Evolutionary conservation across 441 rosid genomes (phyloP), one percentile per base, ranked within the genome.

Genomic region (Corymbia calophylla): DNA sequence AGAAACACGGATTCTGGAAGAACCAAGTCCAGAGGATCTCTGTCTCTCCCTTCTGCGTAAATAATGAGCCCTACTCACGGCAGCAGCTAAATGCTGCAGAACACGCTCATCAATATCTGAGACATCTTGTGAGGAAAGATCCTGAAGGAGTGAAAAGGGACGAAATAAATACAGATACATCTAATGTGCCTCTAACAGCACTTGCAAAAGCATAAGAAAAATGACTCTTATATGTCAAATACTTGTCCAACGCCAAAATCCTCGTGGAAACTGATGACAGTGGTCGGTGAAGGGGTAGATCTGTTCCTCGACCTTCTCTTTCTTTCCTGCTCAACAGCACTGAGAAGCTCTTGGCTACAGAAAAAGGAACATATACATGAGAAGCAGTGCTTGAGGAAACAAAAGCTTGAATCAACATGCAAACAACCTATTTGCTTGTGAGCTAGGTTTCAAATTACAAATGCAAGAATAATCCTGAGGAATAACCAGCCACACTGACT

Each of bases 301-400:
- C 87, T 44, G 89, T 87, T 93, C 82, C 91, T 95, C 49, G 95
- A 92, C 95, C 96, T 93, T 66, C 90, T 87, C 44, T 44, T 86
- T 90, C 97, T 94, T 92, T 95, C 99, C 87, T 87, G 93, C 86
- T 93, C 97, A 70, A 97, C 93, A 90, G 96, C 96, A 91, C 93
- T 92, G 56, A 97, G 92, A 91, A 97, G 96, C 93, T 97, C 99
- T 94, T 97, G 99, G 92, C 98, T 97, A 92, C 86, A 90, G 91
- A 29, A 90, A 51, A 53, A 58, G 0, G 88, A 87, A 27, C 15
- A 81, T 77, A 66, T 25, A 47, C 5, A 27, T 32, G 39, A 68
- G 39, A 44, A 29, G 62, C 47, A 9, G 70, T 35, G 66, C 88
- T 56, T 53, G 9, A 64, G 44, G 15, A 58, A 66, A 70, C 7